phyloP scores from a whole-genome alignment of 345 rosid species.

The Aquilaria sinensis region DNA sequence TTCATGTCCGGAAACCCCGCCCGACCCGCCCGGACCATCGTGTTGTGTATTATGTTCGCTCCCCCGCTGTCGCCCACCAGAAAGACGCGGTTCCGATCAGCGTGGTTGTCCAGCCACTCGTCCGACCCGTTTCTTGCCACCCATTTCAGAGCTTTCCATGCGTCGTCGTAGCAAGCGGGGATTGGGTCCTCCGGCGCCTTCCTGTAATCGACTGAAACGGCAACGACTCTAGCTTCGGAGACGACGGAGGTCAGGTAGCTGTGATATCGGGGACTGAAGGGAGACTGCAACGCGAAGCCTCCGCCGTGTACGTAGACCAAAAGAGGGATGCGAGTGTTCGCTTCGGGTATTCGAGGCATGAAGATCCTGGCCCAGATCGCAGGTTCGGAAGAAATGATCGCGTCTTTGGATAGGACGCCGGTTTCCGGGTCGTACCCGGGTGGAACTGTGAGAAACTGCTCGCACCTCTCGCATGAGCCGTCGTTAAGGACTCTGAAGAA shows the following conservation, averaged over 20 bases:
- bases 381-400: slow-evolving; percentile 17
- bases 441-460: neutral
- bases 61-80: slow-evolving; percentile 39
- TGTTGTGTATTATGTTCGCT: slow-evolving; percentile 29
- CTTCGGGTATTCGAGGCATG: slow-evolving; percentile 20
- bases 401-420: slow-evolving; percentile 27
- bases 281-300: slow-evolving; percentile 28
- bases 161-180: slow-evolving; percentile 40
- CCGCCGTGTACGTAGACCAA: slow-evolving; percentile 41
- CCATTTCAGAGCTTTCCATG: slow-evolving; percentile 47
- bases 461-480: slow-evolving; percentile 17
- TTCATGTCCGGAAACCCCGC: slow-evolving; percentile 16
- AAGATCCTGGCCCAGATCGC: slow-evolving; percentile 31
- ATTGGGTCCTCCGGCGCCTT: slow-evolving; percentile 33
- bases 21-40: slow-evolving; percentile 26
- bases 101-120: slow-evolving; percentile 30
- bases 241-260: slow-evolving; percentile 19
- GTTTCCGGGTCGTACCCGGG: slow-evolving; percentile 15
- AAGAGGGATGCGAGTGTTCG: slow-evolving; percentile 23
- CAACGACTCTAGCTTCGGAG: slow-evolving; percentile 21
- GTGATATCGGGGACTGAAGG: slow-evolving; percentile 26
- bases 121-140: slow-evolving; percentile 32
- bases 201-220: slow-evolving; percentile 37
- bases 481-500: slow-evolving; percentile 22
- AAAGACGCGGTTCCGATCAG: slow-evolving; percentile 20